Evolutionary conservation across 108 stramenopile genomes (phyloP).

Genomic region (Aurantiochytrium sp.): DNA sequence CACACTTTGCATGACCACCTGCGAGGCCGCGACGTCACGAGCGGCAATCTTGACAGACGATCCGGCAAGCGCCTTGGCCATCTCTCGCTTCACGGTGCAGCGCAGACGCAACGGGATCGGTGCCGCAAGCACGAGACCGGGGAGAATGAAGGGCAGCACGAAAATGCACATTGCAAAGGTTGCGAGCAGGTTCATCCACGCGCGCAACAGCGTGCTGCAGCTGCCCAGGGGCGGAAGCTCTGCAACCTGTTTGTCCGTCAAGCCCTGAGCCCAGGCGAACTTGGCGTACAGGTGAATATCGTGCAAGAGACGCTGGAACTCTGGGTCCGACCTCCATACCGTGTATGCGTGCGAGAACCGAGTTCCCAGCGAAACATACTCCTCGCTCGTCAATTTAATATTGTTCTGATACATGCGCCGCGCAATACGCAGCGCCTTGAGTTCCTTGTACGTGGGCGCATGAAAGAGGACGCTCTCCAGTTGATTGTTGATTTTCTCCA

Average conservation of each 20-base stretch:
- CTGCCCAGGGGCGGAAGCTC: not conserved
- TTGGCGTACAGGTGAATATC: not conserved
- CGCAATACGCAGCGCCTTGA: not conserved
- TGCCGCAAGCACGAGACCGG: not conserved
- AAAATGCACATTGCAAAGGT: not conserved
- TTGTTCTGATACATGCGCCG: constrained; percentile 11
- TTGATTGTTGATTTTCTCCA: not conserved
- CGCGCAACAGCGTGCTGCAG: not conserved
- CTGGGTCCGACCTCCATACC: not conserved
- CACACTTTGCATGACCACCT: not conserved
- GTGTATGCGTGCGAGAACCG: not conserved
- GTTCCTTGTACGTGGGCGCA: not conserved
- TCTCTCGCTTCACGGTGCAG: not conserved
- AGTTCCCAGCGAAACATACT: not conserved
- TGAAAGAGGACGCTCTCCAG: not conserved
- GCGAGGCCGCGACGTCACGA: not conserved
- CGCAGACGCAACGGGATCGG: not conserved
- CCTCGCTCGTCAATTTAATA: not conserved
- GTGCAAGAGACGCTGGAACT: not conserved
- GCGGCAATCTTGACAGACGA: not conserved
- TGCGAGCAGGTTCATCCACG: not conserved
- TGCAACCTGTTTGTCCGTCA: not conserved
- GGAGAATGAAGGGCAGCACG: not conserved
- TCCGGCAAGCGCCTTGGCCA: constrained; percentile 16
- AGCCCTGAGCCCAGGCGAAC: not conserved